Conservation (phyloP, 306 rosid species). For the Coriaria nepalensis region DNA sequence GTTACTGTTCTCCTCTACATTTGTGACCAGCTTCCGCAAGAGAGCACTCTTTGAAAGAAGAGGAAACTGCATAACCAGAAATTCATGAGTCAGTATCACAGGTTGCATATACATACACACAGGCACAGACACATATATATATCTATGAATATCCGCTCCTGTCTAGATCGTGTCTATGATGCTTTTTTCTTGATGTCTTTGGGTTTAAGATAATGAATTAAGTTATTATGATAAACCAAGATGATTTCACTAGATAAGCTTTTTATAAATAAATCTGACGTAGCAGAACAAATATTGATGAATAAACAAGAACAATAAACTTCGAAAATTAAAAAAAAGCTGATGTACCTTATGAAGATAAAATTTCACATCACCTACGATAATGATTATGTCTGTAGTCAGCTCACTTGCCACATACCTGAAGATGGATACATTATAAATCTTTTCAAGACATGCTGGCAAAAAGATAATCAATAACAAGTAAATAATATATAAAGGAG, state of each 20-base stretch:
- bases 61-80: slow-evolving; percentile 59
- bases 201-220: no score
- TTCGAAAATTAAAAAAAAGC: no score
- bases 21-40: slow-evolving; percentile 58
- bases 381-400: slow-evolving; percentile 55
- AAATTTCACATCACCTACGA: slow-evolving; percentile 56
- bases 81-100: slow-evolving; percentile 15
- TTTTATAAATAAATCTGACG: no score
- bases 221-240: no score
- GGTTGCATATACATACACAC: slow-evolving; percentile 5
- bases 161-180: no score
- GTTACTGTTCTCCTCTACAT: slow-evolving; percentile 39
- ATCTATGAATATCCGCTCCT: no score
- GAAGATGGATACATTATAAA: slow-evolving; percentile 19
- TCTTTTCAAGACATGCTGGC: slow-evolving; percentile 4
- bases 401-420: slow-evolving; percentile 85
- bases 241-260: no score
- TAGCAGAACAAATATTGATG: no score
- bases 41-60: slow-evolving; percentile 81
- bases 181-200: no score
- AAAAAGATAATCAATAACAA: slow-evolving; percentile 8
- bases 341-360: slow-evolving; percentile 66
- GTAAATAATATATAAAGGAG: neutral
- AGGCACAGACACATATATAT: neutral
- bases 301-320: no score